phyloP scores from a whole-genome alignment of 139 green algal genomes.

The Pedinophyceae sp. region DNA sequence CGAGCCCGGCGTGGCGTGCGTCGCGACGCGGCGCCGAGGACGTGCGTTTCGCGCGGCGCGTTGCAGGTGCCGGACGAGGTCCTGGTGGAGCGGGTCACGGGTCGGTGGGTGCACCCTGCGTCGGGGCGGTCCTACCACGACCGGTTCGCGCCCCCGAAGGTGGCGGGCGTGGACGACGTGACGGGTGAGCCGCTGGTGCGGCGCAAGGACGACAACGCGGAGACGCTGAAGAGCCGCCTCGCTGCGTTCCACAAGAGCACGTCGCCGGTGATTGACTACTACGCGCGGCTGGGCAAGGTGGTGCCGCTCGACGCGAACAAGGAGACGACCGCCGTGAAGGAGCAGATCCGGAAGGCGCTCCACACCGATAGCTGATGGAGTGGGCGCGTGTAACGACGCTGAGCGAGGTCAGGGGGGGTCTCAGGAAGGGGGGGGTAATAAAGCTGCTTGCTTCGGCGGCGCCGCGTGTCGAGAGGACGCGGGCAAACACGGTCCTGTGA shows the following conservation, averaged over 20 bases:
- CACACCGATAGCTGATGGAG: neutral
- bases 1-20: too few relatives aligned
- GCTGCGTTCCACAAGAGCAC: constrained; percentile 84
- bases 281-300: constrained; percentile 26
- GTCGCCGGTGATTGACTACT: constrained; percentile 53
- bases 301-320: constrained; percentile 42
- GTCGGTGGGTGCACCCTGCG: constrained; percentile 76
- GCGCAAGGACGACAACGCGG: constrained; percentile 96
- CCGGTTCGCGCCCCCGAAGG: constrained; percentile 82
- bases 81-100: constrained; percentile 79
- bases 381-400: neutral
- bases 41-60: too few relatives aligned
- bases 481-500: neutral
- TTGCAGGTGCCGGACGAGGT: constrained; percentile 11
- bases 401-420: too few relatives aligned
- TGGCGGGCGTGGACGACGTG: constrained; percentile 40
- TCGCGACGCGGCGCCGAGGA: too few relatives aligned
- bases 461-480: too few relatives aligned
- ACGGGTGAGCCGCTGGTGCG: constrained; percentile 86
- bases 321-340: constrained; percentile 31
- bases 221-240: constrained; percentile 83
- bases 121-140: constrained; percentile 88
- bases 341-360: constrained; percentile 35
- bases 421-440: too few relatives aligned
- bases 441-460: too few relatives aligned